Conservation (phyloP, 768 basidiomycete genomes). For the Chalciporus chontae region DNA sequence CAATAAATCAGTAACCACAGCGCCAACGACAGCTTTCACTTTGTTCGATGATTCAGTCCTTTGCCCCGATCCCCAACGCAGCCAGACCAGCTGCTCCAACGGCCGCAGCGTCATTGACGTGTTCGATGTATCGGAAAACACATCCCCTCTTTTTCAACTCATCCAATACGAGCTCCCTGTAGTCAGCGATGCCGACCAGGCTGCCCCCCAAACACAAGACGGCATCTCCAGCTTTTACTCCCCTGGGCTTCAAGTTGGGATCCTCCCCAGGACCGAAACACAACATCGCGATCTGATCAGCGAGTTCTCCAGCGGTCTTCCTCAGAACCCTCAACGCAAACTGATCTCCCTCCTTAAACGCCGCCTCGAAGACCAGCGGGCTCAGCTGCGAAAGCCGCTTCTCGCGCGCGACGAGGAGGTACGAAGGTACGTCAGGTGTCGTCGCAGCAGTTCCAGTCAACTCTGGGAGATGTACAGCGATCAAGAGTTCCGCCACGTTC, state of each 20-base stretch:
- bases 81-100: constrained; percentile 61
- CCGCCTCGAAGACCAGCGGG: constrained; percentile 74
- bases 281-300: constrained; percentile 54
- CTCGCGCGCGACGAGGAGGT: constrained; percentile 48
- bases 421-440: constrained; percentile 16
- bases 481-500: constrained; percentile 55
- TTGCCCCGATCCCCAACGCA: background rate
- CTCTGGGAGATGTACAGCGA: constrained; percentile 63
- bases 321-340: constrained; percentile 60
- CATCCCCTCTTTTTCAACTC: constrained; percentile 56
- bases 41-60: background rate
- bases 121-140: constrained; percentile 61
- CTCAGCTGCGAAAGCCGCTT: constrained; percentile 71
- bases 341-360: constrained; percentile 64
- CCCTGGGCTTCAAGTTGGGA: constrained; percentile 25
- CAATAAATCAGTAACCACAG: background rate
- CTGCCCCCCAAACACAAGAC: constrained; percentile 82
- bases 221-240: constrained; percentile 50
- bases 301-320: constrained; percentile 51
- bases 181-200: constrained; percentile 58
- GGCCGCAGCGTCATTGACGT: constrained; percentile 66
- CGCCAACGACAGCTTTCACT: background rate
- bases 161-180: constrained; percentile 53
- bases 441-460: constrained; percentile 28
- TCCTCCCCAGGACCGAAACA: constrained; percentile 37